Conservation (phyloP, 495 filamentous ascomycete species). For the Polyplosphaeria fusca region DNA sequence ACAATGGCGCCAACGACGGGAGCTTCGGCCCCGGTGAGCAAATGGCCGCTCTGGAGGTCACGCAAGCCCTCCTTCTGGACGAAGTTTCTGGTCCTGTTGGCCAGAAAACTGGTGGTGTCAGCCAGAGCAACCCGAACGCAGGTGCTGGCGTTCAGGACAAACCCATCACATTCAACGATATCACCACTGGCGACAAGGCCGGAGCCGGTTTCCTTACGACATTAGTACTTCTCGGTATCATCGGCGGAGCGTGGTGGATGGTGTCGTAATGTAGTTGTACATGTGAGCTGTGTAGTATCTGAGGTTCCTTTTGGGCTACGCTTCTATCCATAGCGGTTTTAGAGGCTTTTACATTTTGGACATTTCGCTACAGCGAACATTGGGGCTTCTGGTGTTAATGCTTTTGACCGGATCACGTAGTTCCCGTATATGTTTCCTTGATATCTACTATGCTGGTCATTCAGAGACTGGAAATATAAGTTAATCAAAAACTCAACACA, state of each 20-base stretch:
- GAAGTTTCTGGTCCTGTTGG: conserved; percentile 42
- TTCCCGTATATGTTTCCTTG: too few species aligned
- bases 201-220: conserved; percentile 44
- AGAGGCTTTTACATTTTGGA: too few species aligned
- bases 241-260: conserved; percentile 43
- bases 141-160: conserved; percentile 29
- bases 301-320: too few species aligned
- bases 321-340: too few species aligned
- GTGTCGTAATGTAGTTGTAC: conserved; percentile 35
- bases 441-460: too few species aligned
- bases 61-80: conserved; percentile 52
- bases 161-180: conserved; percentile 27
- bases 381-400: too few species aligned
- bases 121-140: conserved; percentile 39
- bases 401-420: too few species aligned
- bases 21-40: conserved; percentile 54
- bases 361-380: too few species aligned
- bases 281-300: too few species aligned
- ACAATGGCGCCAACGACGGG: conserved; percentile 46
- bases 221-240: conserved; percentile 34
- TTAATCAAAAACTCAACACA: too few species aligned
- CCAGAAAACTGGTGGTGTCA: conserved; percentile 39
- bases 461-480: too few species aligned
- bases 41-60: conserved; percentile 57
- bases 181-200: conserved; percentile 42